Evolutionary conservation across 495 filamentous ascomycete species (phyloP), one percentile per base, ranked within the genome.

Genomic region (Trichoderma gamsii): DNA sequence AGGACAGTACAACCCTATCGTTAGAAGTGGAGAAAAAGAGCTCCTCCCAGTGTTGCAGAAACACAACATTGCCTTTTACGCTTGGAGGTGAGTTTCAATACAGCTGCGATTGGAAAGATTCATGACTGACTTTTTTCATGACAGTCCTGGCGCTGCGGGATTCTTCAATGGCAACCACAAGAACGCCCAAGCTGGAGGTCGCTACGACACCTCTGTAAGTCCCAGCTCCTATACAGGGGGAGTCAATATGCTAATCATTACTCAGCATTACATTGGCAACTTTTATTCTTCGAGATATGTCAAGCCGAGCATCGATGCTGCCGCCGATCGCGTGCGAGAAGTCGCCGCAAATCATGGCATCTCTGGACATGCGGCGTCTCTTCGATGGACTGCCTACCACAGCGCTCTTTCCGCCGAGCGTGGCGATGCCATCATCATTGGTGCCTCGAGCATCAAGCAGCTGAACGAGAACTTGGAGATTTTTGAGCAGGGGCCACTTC

Each of bases 401-500:
- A 92, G 89, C 0, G 81, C 78, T 18, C 79, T 97, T 63, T 91
- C 89, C 52, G 84, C 94, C 68, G 85, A 83, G 67, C 84, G 84
- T 63, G 91, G 90, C 9, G 93, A 97, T 74, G 93, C 92, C 0
- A 80, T 97, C n/a, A 84, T 97, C 65, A 85, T 97, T 64, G 93
- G 93, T 3, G 85, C 95, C 7, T 90, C 87, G 69, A 92, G 84
- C 71, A 79, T 89, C 68, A 79, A 83, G 27, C 92, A 97, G 77
- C 78, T 97, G 29, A 84, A 90, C 71, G 77, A 80, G 63, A 97
- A 97, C 71, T 79, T 97, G 66, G 81, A 83, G 41, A 85, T 90
- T 71, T 74, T 96, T 6, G 91, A 95, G 79, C 96, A 96, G 79
- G 92, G 92, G 0, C 93, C 93, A 12, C 78, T 97, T 64, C 93